A percentile compares a stretch with the other conserved stretches of the same genome.
These are phyloP conservation scores for Fusarium graminum DNA, from an alignment of 2,329 filamentous ascomycete species.

Conservation along the genomic window DNA sequence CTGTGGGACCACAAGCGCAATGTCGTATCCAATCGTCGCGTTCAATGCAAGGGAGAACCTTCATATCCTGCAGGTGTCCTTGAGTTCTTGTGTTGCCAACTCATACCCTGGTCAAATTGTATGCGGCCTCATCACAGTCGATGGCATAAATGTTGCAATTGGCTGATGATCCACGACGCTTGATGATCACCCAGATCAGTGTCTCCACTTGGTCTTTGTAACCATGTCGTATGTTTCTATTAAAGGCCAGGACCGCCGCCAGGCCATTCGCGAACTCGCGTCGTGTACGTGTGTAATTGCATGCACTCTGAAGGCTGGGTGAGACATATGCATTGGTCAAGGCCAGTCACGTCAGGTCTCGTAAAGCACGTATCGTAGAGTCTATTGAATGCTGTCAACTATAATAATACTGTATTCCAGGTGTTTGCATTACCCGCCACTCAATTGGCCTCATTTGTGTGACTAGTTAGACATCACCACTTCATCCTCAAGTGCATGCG, in stretches of 20 bases:
- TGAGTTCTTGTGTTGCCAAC: constrained; percentile 1
- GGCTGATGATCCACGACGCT: constrained; percentile 34
- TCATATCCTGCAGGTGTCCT: not conserved
- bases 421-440: constrained; percentile 4
- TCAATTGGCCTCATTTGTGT: constrained; percentile 38
- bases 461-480: constrained; percentile 9
- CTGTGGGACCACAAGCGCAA: constrained; percentile 37
- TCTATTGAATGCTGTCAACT: constrained; percentile 12
- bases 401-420: constrained; percentile 38
- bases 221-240: constrained; percentile 35
- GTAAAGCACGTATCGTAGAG: too few species aligned
- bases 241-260: too few species aligned
- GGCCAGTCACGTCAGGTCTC: constrained; percentile 1
- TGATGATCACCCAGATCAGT: constrained; percentile 28
- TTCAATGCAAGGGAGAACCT: constrained; percentile 42
- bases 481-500: constrained; percentile 35
- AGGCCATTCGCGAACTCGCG: constrained; percentile 45
- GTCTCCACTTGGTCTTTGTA: constrained; percentile 19
- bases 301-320: constrained; percentile 39
- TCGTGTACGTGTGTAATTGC: constrained; percentile 41
- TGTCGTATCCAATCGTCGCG: constrained; percentile 43
- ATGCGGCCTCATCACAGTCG: constrained; percentile 42
- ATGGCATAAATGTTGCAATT: constrained; percentile 13
- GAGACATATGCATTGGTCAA: constrained; percentile 1
- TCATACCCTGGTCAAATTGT: constrained; percentile 25